Percentiles rank a stretch among this genome's conserved stretches.
Conservation (phyloP, 306 rosid genomes). For the Quercus alba region DNA sequence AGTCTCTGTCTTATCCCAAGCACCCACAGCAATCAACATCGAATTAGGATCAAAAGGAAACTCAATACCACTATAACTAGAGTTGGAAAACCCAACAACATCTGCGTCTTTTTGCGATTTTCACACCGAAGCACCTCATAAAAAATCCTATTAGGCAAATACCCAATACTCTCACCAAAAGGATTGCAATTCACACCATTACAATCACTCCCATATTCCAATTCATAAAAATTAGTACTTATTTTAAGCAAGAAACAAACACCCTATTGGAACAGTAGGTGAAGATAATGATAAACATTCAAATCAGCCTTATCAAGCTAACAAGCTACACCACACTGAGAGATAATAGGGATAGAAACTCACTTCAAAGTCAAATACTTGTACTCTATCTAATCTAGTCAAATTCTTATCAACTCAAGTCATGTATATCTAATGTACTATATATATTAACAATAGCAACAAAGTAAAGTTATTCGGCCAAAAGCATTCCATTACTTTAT, state of each 20-base stretch:
- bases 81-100: slow-evolving; percentile 60
- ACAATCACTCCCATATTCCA: slow-evolving; percentile 61
- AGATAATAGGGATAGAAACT: no score
- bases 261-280: background rate
- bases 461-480: no score
- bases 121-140: slow-evolving; percentile 39
- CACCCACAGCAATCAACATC: slow-evolving; percentile 63
- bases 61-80: slow-evolving; percentile 1
- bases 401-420: no score
- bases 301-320: no score
- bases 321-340: no score
- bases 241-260: slow-evolving; percentile 38
- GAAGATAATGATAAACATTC: no score
- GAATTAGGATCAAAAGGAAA: slow-evolving; percentile 55
- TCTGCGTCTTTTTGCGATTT: slow-evolving; percentile 47
- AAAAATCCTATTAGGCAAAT: slow-evolving; percentile 44
- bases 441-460: no score
- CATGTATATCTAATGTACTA: no score
- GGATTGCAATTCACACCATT: slow-evolving; percentile 48
- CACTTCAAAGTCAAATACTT: no score
- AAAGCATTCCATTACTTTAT: no score
- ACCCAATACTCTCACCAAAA: slow-evolving; percentile 37
- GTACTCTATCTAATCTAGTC: no score
- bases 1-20: slow-evolving; percentile 73
- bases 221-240: slow-evolving; percentile 35